Evolutionary conservation across 306 rosid genomes (phyloP).

Genomic region (Acacia melanoxylon): DNA sequence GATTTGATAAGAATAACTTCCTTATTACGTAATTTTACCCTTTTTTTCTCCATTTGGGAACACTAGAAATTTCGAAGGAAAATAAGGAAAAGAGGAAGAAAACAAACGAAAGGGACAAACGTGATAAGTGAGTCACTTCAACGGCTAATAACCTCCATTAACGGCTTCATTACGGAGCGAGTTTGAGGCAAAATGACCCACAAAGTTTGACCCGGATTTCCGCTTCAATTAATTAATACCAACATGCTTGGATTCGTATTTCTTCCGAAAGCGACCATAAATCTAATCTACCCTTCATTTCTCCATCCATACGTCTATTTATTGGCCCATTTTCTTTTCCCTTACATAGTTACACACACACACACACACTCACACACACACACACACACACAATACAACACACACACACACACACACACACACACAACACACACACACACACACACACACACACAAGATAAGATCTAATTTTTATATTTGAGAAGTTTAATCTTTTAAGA

Average conservation of each 20-base stretch:
- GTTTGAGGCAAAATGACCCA: background rate
- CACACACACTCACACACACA: too few species aligned
- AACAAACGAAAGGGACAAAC: background rate
- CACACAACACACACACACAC: too few species aligned
- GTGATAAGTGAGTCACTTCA: background rate
- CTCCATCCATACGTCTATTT: background rate
- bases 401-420: too few species aligned
- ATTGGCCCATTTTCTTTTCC: background rate
- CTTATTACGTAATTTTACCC: background rate
- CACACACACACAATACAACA: too few species aligned
- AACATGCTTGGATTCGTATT: background rate
- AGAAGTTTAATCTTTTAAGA: too few species aligned
- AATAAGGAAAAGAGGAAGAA: background rate
- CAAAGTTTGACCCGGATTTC: slow-evolving; percentile 7
- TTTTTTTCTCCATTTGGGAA: background rate
- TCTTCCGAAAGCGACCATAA: background rate
- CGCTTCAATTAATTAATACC: background rate
- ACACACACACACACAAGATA: too few species aligned
- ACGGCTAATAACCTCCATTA: slow-evolving; percentile 28
- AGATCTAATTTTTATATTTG: too few species aligned
- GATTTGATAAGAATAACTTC: background rate
- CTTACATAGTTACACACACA: background rate
- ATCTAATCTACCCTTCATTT: background rate
- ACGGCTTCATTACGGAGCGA: background rate
- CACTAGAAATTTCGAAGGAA: background rate